phyloP scores from a whole-genome alignment of 495 filamentous ascomycete species.

The Penicillium silybi region DNA sequence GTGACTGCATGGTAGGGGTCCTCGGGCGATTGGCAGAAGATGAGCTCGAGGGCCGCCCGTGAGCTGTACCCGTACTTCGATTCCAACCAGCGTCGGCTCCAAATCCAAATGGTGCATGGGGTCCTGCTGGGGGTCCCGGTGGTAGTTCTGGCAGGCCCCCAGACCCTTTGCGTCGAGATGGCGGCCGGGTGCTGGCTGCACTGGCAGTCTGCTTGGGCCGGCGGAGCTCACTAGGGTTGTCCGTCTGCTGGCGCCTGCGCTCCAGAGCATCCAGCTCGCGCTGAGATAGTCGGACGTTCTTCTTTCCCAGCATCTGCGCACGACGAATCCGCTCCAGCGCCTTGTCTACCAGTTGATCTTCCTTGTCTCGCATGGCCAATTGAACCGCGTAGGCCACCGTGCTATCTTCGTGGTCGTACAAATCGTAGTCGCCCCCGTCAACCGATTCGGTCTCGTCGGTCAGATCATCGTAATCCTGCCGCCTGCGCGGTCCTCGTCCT shows the following conservation, averaged over 20 bases:
- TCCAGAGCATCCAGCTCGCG: constrained; percentile 74
- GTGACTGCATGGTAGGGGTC: constrained; percentile 37
- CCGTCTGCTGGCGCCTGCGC: constrained; percentile 56
- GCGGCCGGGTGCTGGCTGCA: constrained; percentile 12
- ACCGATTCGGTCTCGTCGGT: constrained; percentile 42
- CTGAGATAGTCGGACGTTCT: constrained; percentile 70
- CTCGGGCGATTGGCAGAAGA: constrained; percentile 32
- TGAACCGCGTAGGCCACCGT: constrained; percentile 48
- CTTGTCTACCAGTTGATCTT: constrained; percentile 68
- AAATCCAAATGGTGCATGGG: constrained; percentile 19
- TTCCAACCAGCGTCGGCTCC: constrained; percentile 27
- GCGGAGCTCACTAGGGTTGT: constrained; percentile 23
- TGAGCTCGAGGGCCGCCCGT: constrained; percentile 29
- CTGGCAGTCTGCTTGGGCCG: constrained; percentile 12
- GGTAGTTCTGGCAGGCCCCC: constrained; percentile 21
- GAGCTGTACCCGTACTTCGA: constrained; percentile 9
- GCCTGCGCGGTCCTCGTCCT: constrained; percentile 37
- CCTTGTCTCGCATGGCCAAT: constrained; percentile 57
- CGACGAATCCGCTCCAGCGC: constrained; percentile 73
- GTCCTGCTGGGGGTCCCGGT: constrained; percentile 9
- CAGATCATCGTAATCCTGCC: constrained; percentile 46
- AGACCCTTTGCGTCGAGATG: constrained; percentile 24
- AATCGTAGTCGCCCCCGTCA: constrained; percentile 53
- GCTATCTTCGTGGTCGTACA: constrained; percentile 51
- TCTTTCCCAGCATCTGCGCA: constrained; percentile 67